A percentile compares a stretch with the other conserved stretches of the same genome.
Conservation (phyloP, 2,329 filamentous ascomycete species). For the Trichophyton rubrum region DNA sequence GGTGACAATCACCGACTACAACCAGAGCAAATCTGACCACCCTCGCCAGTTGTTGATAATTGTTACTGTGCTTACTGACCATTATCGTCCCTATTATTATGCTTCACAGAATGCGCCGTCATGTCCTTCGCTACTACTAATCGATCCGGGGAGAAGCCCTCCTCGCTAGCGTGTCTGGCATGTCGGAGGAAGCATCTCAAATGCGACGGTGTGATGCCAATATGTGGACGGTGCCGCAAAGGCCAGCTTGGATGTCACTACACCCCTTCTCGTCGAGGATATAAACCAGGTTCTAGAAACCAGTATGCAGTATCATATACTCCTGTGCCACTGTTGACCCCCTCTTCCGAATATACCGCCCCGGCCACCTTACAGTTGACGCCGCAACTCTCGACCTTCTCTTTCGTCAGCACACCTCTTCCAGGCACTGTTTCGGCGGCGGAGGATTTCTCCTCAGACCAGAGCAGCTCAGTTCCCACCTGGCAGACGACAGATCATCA, state of each 20-base stretch:
- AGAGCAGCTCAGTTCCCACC: background rate
- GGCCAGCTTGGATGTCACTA: conserved; percentile 54
- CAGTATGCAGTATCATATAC: conserved; percentile 20
- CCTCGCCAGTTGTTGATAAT: too few relatives aligned
- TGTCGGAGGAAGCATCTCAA: conserved; percentile 56
- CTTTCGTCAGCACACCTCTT: background rate
- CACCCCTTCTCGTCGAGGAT: conserved; percentile 61
- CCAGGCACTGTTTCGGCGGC: background rate
- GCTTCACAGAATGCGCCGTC: background rate
- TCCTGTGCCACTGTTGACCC: background rate
- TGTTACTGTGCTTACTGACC: background rate
- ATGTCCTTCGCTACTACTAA: background rate
- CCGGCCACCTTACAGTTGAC: background rate
- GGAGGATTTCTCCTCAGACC: conserved; percentile 1
- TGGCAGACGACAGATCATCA: background rate
- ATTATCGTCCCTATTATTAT: background rate
- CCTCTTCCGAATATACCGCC: background rate
- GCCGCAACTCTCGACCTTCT: background rate
- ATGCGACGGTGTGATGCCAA: conserved; percentile 56
- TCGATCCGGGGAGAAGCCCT: conserved; percentile 18
- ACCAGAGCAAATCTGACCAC: too few relatives aligned
- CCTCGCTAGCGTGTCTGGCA: conserved; percentile 36
- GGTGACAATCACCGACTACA: background rate
- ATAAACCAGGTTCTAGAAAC: conserved; percentile 53
- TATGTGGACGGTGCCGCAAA: conserved; percentile 52